Evolutionary conservation across 768 basidiomycete genomes (phyloP).

Genomic region (Lactarius akahatsu): DNA sequence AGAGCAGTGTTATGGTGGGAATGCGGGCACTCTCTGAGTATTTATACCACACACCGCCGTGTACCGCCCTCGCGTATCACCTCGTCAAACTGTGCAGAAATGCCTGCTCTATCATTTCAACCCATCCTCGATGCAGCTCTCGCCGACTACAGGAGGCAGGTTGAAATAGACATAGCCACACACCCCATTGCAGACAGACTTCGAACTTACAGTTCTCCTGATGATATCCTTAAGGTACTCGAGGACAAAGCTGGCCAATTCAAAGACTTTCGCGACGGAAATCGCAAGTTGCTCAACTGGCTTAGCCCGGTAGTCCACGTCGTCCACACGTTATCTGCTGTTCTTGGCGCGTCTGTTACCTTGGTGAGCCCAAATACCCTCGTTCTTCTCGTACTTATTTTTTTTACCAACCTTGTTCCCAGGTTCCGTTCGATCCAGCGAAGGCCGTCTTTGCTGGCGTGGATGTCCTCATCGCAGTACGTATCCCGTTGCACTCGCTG

Average conservation of each 20-base stretch:
- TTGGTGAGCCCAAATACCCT: not conserved
- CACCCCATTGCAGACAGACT: too few relatives aligned
- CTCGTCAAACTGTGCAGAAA: too few relatives aligned
- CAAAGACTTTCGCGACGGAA: not conserved
- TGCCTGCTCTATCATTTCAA: not conserved
- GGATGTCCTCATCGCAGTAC: constrained; percentile 4
- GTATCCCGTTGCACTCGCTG: not conserved
- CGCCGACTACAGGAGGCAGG: too few relatives aligned
- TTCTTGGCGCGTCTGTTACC: not conserved
- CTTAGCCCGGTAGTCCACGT: not conserved
- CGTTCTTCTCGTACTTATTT: too few relatives aligned
- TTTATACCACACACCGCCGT: too few relatives aligned
- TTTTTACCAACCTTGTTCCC: too few relatives aligned
- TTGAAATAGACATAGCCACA: too few relatives aligned
- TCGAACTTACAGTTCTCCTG: not conserved
- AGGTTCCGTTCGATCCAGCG: not conserved
- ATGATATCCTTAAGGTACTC: not conserved
- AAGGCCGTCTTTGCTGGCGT: constrained; percentile 3
- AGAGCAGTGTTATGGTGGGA: too few relatives aligned
- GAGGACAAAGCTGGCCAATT: not conserved
- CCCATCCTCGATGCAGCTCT: not conserved
- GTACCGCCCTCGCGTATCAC: too few relatives aligned
- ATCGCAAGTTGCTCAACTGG: not conserved
- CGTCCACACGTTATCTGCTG: too few relatives aligned
- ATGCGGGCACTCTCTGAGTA: too few relatives aligned